Base-by-base conservation (phyloP, 148 eudicot species). In the Persicaria tinctoria region DNA sequence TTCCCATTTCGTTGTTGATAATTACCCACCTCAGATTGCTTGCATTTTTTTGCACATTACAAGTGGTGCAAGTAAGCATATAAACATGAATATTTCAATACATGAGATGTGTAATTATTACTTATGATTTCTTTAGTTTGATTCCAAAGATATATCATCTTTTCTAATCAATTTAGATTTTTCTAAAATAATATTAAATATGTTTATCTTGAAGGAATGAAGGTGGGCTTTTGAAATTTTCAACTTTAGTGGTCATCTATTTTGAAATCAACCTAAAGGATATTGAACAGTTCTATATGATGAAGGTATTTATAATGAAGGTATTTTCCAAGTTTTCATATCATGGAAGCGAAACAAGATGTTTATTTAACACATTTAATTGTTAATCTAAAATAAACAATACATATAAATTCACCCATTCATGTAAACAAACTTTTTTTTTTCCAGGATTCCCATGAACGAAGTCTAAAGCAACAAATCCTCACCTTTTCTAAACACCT, bases 61-160 rank as follows among this genome's bases (percentile, higher is more conserved):
- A 87, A 83, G 80, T 93, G 98, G 98, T 89, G 97, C 95, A 91
- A 87, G 98, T 93, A 80, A 88, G 95, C 84, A 71, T 53, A 50
- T 41, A 27, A 48, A 49, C 50, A 17, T 70, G 8, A 12, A 46
- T 64, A 64, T 70, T 14, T 70, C 53, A 46, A 47, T 70, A 46
- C 32, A 70, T 18, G 46, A 32, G n/a, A 64, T 64, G 46, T 73
- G 20, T 73, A 9, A 73, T 51, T 73, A 32, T 41, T 51, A 73
- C 3, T 70, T 70, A 32, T 70, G 49, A 54, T 73, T 50, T 71
- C 53, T 63, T n/a, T 63, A 8, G 68, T 63, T 63, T 32, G 7
- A 38, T 38, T 63, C 45, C 46, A 38, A 64, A 64, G 8, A 12
- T 64, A 41, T 47, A 64, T 64, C 70, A 41, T 41, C 47, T 64